Percentiles rank a stretch among this genome's conserved stretches.
phyloP scores from a whole-genome alignment of 1,139 yeast species.

The Geotrichum klebahnii region DNA sequence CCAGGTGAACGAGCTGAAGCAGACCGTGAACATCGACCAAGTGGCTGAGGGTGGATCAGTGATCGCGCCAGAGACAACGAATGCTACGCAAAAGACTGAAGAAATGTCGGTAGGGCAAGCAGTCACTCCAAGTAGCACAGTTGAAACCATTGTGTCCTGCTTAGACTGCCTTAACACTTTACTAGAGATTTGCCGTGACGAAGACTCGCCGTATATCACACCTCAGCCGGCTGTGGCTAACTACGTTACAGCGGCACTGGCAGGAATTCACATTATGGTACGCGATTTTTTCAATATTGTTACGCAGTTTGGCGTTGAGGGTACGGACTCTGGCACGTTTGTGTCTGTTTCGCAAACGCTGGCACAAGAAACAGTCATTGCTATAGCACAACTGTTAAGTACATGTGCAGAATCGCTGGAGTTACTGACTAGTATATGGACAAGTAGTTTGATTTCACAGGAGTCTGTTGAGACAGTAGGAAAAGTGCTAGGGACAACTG shows the following conservation, averaged over 20 bases:
- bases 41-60: constrained; percentile 13
- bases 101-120: constrained; percentile 7
- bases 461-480: not conserved
- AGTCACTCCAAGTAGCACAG: constrained; percentile 11
- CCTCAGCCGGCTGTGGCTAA: constrained; percentile 6
- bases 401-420: constrained; percentile 15
- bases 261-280: not conserved
- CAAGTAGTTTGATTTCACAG: not conserved
- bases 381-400: constrained; percentile 14
- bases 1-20: constrained; percentile 25
- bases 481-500: constrained; percentile 1
- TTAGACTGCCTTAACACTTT: constrained; percentile 15
- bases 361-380: constrained; percentile 8
- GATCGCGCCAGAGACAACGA: no score
- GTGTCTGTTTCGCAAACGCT: not conserved
- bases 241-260: not conserved
- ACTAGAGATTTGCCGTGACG: constrained; percentile 12
- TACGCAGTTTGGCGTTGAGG: constrained; percentile 4
- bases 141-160: constrained; percentile 18
- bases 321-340: not conserved
- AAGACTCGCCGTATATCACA: constrained; percentile 4
- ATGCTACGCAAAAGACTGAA: constrained; percentile 10
- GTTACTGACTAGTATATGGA: constrained; percentile 6
- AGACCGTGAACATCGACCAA: constrained; percentile 6
- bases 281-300: not conserved